phyloP scores from a whole-genome alignment of 192 early-diverging fungal genomes.

The Umbelopsis sp. region DNA sequence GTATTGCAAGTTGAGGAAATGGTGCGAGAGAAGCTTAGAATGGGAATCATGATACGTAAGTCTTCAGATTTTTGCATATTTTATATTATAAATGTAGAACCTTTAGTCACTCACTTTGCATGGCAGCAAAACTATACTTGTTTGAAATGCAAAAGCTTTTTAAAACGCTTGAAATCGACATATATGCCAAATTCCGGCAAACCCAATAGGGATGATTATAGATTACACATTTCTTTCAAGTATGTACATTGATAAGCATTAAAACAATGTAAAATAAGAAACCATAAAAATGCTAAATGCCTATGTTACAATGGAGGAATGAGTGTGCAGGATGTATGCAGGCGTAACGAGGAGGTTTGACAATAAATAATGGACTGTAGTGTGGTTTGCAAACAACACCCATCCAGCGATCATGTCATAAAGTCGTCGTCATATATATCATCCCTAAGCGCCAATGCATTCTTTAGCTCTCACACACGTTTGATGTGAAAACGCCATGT shows the following conservation, averaged over 20 bases:
- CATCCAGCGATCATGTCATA: not conserved
- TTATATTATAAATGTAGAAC: not conserved
- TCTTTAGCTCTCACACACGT: no score
- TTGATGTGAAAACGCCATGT: not conserved
- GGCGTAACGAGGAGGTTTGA: not conserved
- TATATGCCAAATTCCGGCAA: not conserved
- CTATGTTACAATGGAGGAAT: not conserved
- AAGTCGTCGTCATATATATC: not conserved
- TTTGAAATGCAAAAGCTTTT: constrained; percentile 40
- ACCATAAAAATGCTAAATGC: not conserved
- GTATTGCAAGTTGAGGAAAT: constrained; percentile 30
- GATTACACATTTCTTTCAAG: not conserved
- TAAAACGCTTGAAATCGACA: constrained; percentile 8
- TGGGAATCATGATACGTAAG: constrained; percentile 37
- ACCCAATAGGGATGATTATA: not conserved
- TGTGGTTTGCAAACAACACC: not conserved
- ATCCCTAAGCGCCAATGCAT: not conserved
- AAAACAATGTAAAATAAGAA: not conserved
- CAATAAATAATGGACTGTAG: no score
- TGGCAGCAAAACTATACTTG: constrained; percentile 33
- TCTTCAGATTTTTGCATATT: not conserved
- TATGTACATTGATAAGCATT: constrained; percentile 11
- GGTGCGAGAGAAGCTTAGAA: constrained; percentile 25
- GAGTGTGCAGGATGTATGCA: not conserved
- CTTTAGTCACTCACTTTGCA: not conserved